These are phyloP conservation scores for Dioszegia hungarica DNA, from an alignment of 768 basidiomycete genomes.

Conservation along the genomic window DNA sequence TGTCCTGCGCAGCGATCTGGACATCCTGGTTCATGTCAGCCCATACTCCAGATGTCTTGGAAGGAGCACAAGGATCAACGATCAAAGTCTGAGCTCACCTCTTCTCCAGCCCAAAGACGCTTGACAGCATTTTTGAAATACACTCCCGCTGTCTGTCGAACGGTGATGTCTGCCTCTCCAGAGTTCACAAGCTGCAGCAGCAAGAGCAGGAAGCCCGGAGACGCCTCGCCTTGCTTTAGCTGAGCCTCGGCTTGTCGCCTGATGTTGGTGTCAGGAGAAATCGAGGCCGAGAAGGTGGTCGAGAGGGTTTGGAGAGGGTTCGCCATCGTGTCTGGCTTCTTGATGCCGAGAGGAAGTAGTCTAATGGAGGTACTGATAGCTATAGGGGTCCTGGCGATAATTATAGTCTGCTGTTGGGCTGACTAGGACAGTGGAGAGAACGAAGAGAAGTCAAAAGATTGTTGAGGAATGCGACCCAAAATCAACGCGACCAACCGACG, in stretches of 20 bases:
- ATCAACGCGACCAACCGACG: background rate
- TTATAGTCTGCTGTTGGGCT: background rate
- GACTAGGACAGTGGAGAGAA: background rate
- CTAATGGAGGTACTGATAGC: too few species aligned
- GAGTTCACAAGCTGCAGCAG: slow-evolving; percentile 75
- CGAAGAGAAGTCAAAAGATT: background rate
- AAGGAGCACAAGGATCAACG: too few species aligned
- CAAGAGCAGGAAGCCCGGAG: slow-evolving; percentile 72
- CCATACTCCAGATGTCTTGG: background rate
- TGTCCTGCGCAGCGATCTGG: slow-evolving; percentile 63
- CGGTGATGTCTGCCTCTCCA: slow-evolving; percentile 54
- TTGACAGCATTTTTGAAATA: slow-evolving; percentile 90
- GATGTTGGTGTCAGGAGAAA: slow-evolving; percentile 67
- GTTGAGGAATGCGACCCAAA: background rate
- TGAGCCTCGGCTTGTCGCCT: slow-evolving; percentile 72
- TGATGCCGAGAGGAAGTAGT: too few species aligned
- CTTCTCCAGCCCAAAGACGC: slow-evolving; percentile 67
- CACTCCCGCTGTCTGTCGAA: slow-evolving; percentile 77
- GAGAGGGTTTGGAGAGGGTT: slow-evolving; percentile 26
- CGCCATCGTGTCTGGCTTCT: background rate
- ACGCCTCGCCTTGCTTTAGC: slow-evolving; percentile 62
- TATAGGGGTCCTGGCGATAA: too few species aligned
- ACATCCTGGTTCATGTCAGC: slow-evolving; percentile 27
- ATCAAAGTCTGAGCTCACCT: slow-evolving; percentile 51
- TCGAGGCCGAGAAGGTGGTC: slow-evolving; percentile 56